A percentile compares a stretch with the other conserved stretches of the same genome.
phyloP scores from a whole-genome alignment of 805 yeast genomes.

The Cyberlindnera mycetangii region DNA sequence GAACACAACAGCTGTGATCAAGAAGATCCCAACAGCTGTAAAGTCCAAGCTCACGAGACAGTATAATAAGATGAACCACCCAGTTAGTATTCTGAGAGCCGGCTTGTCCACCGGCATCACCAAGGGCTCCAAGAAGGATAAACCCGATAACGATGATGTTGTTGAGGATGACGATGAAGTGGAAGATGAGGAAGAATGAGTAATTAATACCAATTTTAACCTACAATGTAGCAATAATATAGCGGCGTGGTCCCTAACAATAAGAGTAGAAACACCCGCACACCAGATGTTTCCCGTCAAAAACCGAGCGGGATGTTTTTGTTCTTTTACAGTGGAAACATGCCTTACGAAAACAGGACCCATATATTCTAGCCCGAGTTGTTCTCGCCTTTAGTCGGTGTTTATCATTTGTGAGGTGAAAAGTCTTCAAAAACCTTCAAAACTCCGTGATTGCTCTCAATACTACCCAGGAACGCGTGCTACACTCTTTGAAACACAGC shows the following conservation, averaged over 20 bases:
- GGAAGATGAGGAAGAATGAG: conserved; percentile 8
- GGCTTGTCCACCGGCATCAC: conserved; percentile 12
- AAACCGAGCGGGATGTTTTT: neutral
- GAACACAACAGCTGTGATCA: conserved; percentile 42
- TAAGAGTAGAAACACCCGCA: neutral
- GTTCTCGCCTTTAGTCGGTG: no score
- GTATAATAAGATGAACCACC: conserved; percentile 76
- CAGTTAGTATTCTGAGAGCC: conserved; percentile 45
- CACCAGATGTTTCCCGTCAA: neutral
- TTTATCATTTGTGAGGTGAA: no score
- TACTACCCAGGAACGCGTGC: no score
- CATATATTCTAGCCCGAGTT: no score
- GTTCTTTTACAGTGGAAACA: neutral
- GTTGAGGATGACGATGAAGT: conserved; percentile 17
- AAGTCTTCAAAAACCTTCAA: no score
- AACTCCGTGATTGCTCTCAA: no score
- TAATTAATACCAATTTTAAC: neutral
- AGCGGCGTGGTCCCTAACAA: neutral
- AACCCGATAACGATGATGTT: conserved; percentile 25
- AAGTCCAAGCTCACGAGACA: conserved; percentile 85
- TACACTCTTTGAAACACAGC: no score
- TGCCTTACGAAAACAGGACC: neutral
- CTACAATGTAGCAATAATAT: neutral
- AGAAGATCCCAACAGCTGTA: conserved; percentile 69
- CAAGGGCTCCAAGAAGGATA: conserved; percentile 8